Evolutionary conservation across 768 basidiomycete species (phyloP), one percentile per base, ranked within the genome.

Genomic region (Butyriboletus loyo): DNA sequence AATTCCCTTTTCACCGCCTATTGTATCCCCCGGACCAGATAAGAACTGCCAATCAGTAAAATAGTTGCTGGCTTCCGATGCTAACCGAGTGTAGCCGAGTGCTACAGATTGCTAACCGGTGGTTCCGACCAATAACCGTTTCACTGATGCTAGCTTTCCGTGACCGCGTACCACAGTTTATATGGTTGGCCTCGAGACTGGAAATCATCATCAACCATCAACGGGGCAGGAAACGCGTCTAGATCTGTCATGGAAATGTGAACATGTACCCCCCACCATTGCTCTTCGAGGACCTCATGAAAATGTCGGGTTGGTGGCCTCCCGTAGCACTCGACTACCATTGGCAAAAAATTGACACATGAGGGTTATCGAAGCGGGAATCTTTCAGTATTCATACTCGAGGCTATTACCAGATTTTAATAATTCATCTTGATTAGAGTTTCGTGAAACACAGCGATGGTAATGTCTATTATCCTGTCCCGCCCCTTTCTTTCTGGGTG

Each of bases 381-480:
- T 30, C 17, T 22, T 17, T 21, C n/a, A n/a, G n/a, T n/a, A 43
- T 30, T 9, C 31, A 40, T 28, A 34, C 42, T 51, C 15, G 31
- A 22, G 13, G 10, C 35, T 36, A 9, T 37, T 22, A 30, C n/a
- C 25, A 17, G 32, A 31, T 30, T 44, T 14, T 14, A 50, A 9
- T 2, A 57, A 53, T 35, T 53, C 32, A 55, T 60, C 47, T 41
- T 44, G 38, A 56, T 52, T 51, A 55, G 30, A 24, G 32, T 39
- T 21, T 41, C 37, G 21, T 57, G 24, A 43, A 55, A 58, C 38
- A 65, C 15, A 53, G 25, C 14, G 37, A 39, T 30, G 14, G 21
- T 39, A 57, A 40, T 21, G 24, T 63, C 49, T 68, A 62, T 56
- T 48, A 67, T 28, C 58, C 59, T 30, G 66, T 53, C 38, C 58